Evolutionary conservation across 1,139 yeast genomes (phyloP).

Genomic region (Candida neerlandica): DNA sequence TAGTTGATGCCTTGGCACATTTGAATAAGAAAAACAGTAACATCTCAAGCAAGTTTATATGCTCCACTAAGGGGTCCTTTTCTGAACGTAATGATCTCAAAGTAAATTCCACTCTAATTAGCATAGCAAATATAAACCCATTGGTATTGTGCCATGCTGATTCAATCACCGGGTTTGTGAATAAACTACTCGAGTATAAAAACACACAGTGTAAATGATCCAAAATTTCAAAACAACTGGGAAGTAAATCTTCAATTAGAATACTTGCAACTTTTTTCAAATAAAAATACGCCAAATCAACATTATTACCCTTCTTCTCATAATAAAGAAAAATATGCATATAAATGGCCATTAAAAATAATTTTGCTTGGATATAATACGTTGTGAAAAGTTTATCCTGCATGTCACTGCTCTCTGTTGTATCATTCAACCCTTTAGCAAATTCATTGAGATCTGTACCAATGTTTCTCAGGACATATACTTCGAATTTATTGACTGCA

Average conservation of each 20-base stretch:
- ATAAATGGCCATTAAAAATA: constrained; percentile 25
- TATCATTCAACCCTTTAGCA: constrained; percentile 26
- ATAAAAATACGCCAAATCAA: constrained; percentile 28
- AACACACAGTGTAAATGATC: constrained; percentile 29
- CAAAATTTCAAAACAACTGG: constrained; percentile 28
- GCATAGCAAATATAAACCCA: constrained; percentile 27
- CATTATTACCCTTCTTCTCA: constrained; percentile 23
- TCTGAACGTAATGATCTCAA: constrained; percentile 23
- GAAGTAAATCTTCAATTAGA: constrained; percentile 27
- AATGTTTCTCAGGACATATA: constrained; percentile 19
- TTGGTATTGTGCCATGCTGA: constrained; percentile 29
- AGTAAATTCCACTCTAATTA: constrained; percentile 21
- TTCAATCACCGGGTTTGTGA: constrained; percentile 35
- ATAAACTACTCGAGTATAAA: constrained; percentile 35
- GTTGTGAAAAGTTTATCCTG: constrained; percentile 31
- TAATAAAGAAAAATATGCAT: constrained; percentile 31
- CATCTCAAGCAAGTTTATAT: constrained; percentile 21
- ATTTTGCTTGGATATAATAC: constrained; percentile 28
- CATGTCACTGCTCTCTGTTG: constrained; percentile 24
- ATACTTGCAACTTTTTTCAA: constrained; percentile 28
- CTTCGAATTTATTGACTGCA: constrained; percentile 30
- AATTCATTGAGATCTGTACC: constrained; percentile 23
- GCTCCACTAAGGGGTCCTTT: constrained; percentile 17
- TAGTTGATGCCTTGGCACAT: constrained; percentile 22
- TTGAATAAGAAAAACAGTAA: constrained; percentile 22